A percentile compares a stretch with the other conserved stretches of the same genome.
Conservation (phyloP, 2,329 filamentous ascomycete genomes). For the Samsoniella hepiali region DNA sequence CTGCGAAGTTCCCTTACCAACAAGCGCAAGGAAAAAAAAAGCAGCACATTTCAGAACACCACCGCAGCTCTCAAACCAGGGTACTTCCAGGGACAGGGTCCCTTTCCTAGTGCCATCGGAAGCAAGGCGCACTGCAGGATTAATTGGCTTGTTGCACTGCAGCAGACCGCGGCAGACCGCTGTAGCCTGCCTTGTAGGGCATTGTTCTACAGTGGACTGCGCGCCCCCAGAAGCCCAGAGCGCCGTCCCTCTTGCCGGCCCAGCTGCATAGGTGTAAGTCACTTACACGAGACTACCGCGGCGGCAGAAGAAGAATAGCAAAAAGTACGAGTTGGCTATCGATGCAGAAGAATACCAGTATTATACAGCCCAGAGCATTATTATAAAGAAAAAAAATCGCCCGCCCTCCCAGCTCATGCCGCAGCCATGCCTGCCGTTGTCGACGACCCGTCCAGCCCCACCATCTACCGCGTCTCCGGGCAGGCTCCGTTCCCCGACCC, state of each 20-base stretch:
- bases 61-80: slow-evolving; percentile 17
- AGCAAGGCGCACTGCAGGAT: background rate
- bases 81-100: slow-evolving; percentile 1
- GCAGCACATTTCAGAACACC: slow-evolving; percentile 19
- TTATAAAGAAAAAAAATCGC: background rate
- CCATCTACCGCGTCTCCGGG: slow-evolving; percentile 68
- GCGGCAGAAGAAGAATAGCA: background rate
- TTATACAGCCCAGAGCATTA: background rate
- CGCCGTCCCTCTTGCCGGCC: background rate
- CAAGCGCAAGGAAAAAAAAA: background rate
- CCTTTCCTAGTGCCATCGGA: slow-evolving; percentile 3
- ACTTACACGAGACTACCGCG: background rate
- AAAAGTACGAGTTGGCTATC: background rate
- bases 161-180: background rate
- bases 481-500: slow-evolving; percentile 62
- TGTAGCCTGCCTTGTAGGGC: background rate
- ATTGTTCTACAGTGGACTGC: background rate
- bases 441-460: slow-evolving; percentile 69
- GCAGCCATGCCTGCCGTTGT: slow-evolving; percentile 70
- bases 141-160: background rate
- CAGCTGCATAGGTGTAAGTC: slow-evolving; percentile 3
- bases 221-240: background rate
- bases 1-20: slow-evolving; percentile 18
- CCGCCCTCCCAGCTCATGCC: background rate
- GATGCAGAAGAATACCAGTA: background rate